Percentiles rank a stretch among this genome's conserved stretches.
phyloP scores from a whole-genome alignment of 139 green algal species.

The Chlorella sorokiniana region DNA sequence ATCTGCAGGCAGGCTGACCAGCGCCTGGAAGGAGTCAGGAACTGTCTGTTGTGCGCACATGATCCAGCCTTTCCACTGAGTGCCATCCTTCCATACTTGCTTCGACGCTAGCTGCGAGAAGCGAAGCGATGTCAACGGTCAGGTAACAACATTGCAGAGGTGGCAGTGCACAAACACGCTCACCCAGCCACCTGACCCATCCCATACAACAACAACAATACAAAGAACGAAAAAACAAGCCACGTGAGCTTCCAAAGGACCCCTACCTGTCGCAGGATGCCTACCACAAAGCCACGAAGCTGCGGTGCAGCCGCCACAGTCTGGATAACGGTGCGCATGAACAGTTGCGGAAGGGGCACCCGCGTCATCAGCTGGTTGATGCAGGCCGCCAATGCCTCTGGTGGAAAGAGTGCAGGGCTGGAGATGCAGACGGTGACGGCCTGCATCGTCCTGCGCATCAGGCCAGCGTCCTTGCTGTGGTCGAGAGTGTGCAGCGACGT shows the following conservation, averaged over 20 bases:
- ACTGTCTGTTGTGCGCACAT: constrained; percentile 65
- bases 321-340: constrained; percentile 64
- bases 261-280: constrained; percentile 56
- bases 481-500: constrained; percentile 66
- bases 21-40: constrained; percentile 62
- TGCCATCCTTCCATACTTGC: constrained; percentile 69
- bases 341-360: constrained; percentile 43
- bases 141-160: neutral
- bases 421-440: constrained; percentile 62
- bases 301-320: constrained; percentile 56
- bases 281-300: constrained; percentile 60
- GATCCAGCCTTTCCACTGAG: constrained; percentile 84
- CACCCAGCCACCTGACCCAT: neutral
- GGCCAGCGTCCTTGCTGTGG: constrained; percentile 1
- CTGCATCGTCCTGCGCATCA: constrained; percentile 58
- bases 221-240: neutral
- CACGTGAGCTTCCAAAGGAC: neutral
- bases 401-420: constrained; percentile 30
- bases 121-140: neutral
- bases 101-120: constrained; percentile 57
- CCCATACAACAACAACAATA: neutral
- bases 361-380: constrained; percentile 45
- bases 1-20: constrained; percentile 57
- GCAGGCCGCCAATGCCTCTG: constrained; percentile 35
- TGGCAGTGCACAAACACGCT: neutral